Base-by-base conservation (phyloP, 441 rosid species). In the Hura crepitans region DNA sequence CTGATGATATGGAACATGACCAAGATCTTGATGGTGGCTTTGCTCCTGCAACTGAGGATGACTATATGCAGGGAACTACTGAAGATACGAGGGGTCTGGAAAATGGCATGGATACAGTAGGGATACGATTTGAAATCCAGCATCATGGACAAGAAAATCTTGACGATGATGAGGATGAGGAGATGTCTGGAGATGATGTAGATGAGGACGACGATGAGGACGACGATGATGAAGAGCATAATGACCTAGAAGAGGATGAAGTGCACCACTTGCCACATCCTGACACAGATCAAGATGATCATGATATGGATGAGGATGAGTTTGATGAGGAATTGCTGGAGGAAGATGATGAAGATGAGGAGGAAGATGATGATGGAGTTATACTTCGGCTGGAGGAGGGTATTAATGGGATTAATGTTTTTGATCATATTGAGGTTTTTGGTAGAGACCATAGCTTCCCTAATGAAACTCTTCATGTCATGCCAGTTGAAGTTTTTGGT, bases 401-500 rank as follows among this genome's bases (percentile, higher is more conserved):
- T 56, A 85, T 89, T 66, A 89, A 95, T 76, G 98, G 99, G 62
- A 86, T 95, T 72, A 93, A 92, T 79, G 92, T 95, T 62, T 91
- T 92, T 77, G 99, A 95, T 73, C 98, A 91, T 79, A 84, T 92
- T 73, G 99, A 90, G 82, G 97, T 92, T 81, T 88, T 92, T 74
- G 86, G 93, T 57, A 87, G 97, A 83, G 93, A 92, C 71, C 85
- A 90, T 77, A 81, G 82, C 83, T 96, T 96, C 80, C 82, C 92
- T 42, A 87, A 86, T 81, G 98, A 96, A 71, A 84, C 96, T 59
- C 91, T 96, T 51, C 98, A 83, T 79, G 92, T 96, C 68, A 96
- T 96, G 98, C 99, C 98, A 23, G 98, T 92, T 73, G 99, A 96
- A 78, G 88, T 92, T 81, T 92, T 92, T 79, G 97, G 99, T 78